These are phyloP conservation scores for Periconia sp. DNA, from an alignment of 2,329 filamentous ascomycete genomes.

Conservation along the genomic window DNA sequence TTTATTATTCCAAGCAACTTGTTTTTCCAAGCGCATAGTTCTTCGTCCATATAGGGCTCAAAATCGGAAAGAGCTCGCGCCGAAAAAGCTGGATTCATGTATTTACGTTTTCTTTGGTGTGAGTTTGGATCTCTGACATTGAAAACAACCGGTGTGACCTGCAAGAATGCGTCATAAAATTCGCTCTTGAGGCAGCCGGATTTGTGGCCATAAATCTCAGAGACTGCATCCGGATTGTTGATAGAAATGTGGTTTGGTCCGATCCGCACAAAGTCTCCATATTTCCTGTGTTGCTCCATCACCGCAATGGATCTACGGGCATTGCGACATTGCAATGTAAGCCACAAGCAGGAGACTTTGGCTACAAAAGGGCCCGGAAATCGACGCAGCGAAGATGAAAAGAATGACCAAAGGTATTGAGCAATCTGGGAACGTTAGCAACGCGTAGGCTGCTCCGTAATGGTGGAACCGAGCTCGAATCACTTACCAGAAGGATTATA, in stretches of 20 bases:
- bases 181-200: conserved; percentile 44
- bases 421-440: too few species aligned
- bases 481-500: too few species aligned
- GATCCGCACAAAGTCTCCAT: conserved; percentile 53
- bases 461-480: too few species aligned
- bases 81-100: conserved; percentile 48
- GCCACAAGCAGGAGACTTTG: background rate
- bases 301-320: conserved; percentile 32
- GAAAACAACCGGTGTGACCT: conserved; percentile 32
- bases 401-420: too few species aligned
- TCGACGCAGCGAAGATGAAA: background rate
- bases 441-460: too few species aligned
- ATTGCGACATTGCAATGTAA: conserved; percentile 34
- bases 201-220: conserved; percentile 48
- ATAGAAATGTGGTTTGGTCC: conserved; percentile 55
- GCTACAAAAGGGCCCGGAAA: background rate
- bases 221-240: conserved; percentile 44
- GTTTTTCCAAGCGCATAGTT: background rate
- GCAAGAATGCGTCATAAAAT: conserved; percentile 50
- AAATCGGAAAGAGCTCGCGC: conserved; percentile 44
- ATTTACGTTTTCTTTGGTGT: conserved; percentile 47
- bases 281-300: conserved; percentile 5
- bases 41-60: conserved; percentile 40
- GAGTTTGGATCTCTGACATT: conserved; percentile 45
- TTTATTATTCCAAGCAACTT: conserved; percentile 33